Conservation (phyloP, 768 basidiomycete genomes). For the Serendipita vermifera region DNA sequence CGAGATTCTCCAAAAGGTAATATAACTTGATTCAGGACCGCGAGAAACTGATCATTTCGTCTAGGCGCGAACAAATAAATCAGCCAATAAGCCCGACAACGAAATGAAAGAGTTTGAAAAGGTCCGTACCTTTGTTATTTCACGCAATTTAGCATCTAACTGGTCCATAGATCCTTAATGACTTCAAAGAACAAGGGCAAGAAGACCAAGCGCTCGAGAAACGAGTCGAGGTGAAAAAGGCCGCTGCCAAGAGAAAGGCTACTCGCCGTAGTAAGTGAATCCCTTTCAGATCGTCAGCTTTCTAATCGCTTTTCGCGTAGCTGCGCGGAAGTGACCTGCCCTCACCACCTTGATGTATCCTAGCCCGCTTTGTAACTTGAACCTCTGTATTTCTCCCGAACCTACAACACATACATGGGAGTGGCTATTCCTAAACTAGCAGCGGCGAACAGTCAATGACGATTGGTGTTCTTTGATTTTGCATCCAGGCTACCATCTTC, state of each 20-base stretch:
- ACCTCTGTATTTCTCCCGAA: too few relatives aligned
- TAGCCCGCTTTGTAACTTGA: too few relatives aligned
- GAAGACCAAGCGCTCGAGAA: constrained; percentile 88
- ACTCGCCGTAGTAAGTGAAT: constrained; percentile 35
- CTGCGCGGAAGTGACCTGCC: too few relatives aligned
- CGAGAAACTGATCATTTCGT: background rate
- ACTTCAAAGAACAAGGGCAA: constrained; percentile 69
- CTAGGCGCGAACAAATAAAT: constrained; percentile 81
- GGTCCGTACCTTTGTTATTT: constrained; percentile 29
- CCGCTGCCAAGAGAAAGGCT: constrained; percentile 63
- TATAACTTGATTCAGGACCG: constrained; percentile 10
- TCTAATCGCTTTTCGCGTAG: too few relatives aligned
- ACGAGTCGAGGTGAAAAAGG: constrained; percentile 68
- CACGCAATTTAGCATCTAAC: constrained; percentile 2
- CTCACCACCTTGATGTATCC: too few relatives aligned
- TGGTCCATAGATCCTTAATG: constrained; percentile 57
- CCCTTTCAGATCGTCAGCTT: too few relatives aligned
- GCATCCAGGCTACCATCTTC: too few relatives aligned
- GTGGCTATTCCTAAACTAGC: too few relatives aligned
- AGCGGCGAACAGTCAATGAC: too few relatives aligned
- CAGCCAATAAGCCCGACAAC: constrained; percentile 79
- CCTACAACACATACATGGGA: too few relatives aligned
- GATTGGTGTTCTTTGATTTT: too few relatives aligned
- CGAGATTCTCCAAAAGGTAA: constrained; percentile 83
- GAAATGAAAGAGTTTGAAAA: constrained; percentile 92